Evolutionary conservation across 1,284 basidiomycete genomes (phyloP).

Genomic region (Trametes polyzona): DNA sequence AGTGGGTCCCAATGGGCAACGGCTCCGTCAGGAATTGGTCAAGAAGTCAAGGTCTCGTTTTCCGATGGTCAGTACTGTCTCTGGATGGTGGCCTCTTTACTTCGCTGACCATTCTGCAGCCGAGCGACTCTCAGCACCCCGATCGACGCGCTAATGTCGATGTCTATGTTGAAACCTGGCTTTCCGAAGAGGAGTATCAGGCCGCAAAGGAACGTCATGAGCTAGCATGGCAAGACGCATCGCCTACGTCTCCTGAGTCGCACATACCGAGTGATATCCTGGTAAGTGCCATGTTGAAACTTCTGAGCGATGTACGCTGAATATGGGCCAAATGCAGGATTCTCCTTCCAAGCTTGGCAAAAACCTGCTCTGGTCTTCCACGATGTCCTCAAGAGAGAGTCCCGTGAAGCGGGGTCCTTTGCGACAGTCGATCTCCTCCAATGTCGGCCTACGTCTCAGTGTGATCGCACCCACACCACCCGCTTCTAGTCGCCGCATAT

Average conservation of each 20-base stretch:
- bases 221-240: constrained; percentile 67
- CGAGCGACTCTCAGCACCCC: constrained; percentile 75
- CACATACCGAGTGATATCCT: constrained; percentile 41
- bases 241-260: constrained; percentile 38
- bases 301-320: constrained; percentile 3
- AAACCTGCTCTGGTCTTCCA: constrained; percentile 49
- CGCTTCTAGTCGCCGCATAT: constrained; percentile 42
- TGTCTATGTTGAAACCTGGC: constrained; percentile 75
- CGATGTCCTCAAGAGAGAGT: constrained; percentile 35
- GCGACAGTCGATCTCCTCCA: constrained; percentile 51
- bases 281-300: constrained; percentile 22
- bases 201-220: constrained; percentile 62
- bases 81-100: background rate
- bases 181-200: constrained; percentile 73
- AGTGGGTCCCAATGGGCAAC: constrained; percentile 70
- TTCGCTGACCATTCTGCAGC: constrained; percentile 45
- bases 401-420: constrained; percentile 40
- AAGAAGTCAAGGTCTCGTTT: constrained; percentile 71
- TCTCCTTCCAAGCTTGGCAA: constrained; percentile 47
- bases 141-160: constrained; percentile 68
- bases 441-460: constrained; percentile 41
- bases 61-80: constrained; percentile 57
- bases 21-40: constrained; percentile 66
- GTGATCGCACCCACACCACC: constrained; percentile 40
- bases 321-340: constrained; percentile 30